Base-by-base conservation (phyloP, 83 land plant species). In the Picea mariana region DNA sequence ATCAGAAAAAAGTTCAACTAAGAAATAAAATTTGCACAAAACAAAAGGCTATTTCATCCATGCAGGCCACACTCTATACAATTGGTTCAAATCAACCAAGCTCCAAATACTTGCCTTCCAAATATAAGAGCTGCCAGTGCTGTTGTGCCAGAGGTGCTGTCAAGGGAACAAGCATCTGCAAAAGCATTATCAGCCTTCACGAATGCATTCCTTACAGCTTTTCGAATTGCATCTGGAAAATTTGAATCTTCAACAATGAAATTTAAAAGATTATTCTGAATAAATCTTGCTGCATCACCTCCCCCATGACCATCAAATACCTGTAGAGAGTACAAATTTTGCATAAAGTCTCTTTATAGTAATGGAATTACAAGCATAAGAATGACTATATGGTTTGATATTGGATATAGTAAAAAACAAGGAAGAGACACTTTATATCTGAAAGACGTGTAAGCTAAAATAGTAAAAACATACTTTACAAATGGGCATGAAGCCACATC, bases 301-400 rank as follows among this genome's bases (percentile, higher is more conserved):
- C 98, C 98, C 6, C 89, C 95, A 87, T 95, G 98, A 13, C 98
- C 98, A 88, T 95, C 98, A 91, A 95, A 95, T 62, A 95, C 96
- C 98, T 95, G 82, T n/a, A 62, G 49, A 65, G 9, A 80, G 26
- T 44, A n/a, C 58, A 67, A 67, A 40, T 27, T 67, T 9, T 6
- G 15, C 59, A 55, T 55, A 3, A 55, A 55, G 59, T 55, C 59
- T 55, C 59, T 55, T 55, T 55, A 55, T 55, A 13, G 59, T 55
- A 55, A 55, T 55, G 59, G 4, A 55, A 55, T 55, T 55, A 55
- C 59, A 55, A 55, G 16, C 59, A 55, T 55, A 12, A 52, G 15
- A 52, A 52, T 52, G 71, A 67, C 5, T 31, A 8, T 67, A 8
- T 40, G 15, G 12, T 20, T 9, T 47, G 77, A 47, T 47, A 47